These are phyloP conservation scores for Terfezia boudieri DNA, from an alignment of 495 filamentous ascomycete species.

Conservation along the genomic window DNA sequence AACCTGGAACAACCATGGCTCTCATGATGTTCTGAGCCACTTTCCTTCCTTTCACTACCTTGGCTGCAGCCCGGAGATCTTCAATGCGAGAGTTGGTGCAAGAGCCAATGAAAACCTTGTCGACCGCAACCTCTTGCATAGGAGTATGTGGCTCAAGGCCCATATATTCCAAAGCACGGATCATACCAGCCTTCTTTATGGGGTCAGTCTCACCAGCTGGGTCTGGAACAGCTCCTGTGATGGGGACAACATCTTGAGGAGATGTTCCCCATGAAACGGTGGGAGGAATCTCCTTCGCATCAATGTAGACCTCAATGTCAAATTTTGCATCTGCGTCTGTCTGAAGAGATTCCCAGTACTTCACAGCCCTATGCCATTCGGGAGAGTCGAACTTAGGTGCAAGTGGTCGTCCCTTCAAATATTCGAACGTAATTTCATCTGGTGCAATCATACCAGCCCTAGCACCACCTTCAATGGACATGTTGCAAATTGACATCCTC, in stretches of 20 bases:
- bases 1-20: slow-evolving; percentile 90
- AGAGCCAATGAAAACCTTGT: slow-evolving; percentile 96
- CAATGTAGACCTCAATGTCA: slow-evolving; percentile 66
- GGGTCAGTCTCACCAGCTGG: slow-evolving; percentile 67
- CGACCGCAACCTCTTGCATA: slow-evolving; percentile 73
- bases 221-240: slow-evolving; percentile 70
- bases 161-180: slow-evolving; percentile 85
- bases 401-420: slow-evolving; percentile 73
- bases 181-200: slow-evolving; percentile 52
- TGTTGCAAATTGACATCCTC: slow-evolving; percentile 98
- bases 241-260: slow-evolving; percentile 85
- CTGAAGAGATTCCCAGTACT: slow-evolving; percentile 70
- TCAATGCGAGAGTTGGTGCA: slow-evolving; percentile 97
- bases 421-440: slow-evolving; percentile 82
- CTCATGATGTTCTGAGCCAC: slow-evolving; percentile 71
- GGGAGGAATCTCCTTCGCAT: slow-evolving; percentile 77
- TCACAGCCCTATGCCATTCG: slow-evolving; percentile 76
- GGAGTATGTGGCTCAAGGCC: slow-evolving; percentile 61
- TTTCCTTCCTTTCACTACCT: slow-evolving; percentile 66
- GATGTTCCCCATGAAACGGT: slow-evolving; percentile 95
- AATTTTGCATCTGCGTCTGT: slow-evolving; percentile 70
- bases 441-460: slow-evolving; percentile 93
- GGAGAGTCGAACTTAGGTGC: slow-evolving; percentile 61
- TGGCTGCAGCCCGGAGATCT: slow-evolving; percentile 73
- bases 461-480: slow-evolving; percentile 96